Evolutionary conservation across 129 eudicot species (phyloP).

Genomic region (Chrysanthemum seticuspe): DNA sequence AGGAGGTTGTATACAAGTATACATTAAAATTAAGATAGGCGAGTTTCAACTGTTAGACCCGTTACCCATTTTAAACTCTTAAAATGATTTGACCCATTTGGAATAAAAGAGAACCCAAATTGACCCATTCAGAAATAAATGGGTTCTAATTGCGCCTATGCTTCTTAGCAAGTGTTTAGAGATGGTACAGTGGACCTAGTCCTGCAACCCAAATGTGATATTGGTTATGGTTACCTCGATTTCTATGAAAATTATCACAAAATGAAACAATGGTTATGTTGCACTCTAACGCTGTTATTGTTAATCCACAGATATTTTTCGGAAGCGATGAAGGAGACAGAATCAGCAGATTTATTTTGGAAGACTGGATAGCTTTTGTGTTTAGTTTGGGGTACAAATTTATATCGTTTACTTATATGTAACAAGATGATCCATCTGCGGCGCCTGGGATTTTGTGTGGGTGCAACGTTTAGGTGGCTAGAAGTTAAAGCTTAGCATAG

Average conservation of each 20-base stretch:
- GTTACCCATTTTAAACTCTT: not conserved
- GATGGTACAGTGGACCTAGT: not conserved
- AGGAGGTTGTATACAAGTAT: not conserved
- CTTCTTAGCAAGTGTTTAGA: not conserved
- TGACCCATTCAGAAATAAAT: not conserved
- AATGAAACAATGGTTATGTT: not conserved
- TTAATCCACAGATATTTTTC: not conserved
- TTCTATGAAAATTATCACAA: not conserved
- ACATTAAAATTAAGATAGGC: not conserved
- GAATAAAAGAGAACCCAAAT: no score
- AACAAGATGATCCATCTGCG: conserved; percentile 1
- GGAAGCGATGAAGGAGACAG: not conserved
- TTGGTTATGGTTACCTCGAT: not conserved
- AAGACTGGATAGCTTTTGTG: conserved; percentile 11
- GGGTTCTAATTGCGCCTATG: not conserved
- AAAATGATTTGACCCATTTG: no score
- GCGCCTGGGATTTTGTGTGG: not conserved
- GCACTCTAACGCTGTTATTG: not conserved
- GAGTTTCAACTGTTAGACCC: not conserved
- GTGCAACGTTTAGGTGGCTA: not conserved
- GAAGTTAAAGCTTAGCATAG: conserved; percentile 4
- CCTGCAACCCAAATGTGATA: not conserved
- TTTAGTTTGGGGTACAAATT: not conserved
- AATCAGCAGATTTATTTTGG: not conserved
- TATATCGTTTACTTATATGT: not conserved